phyloP scores from a whole-genome alignment of 1,139 yeast species.

The Suhomyces wounanorum region DNA sequence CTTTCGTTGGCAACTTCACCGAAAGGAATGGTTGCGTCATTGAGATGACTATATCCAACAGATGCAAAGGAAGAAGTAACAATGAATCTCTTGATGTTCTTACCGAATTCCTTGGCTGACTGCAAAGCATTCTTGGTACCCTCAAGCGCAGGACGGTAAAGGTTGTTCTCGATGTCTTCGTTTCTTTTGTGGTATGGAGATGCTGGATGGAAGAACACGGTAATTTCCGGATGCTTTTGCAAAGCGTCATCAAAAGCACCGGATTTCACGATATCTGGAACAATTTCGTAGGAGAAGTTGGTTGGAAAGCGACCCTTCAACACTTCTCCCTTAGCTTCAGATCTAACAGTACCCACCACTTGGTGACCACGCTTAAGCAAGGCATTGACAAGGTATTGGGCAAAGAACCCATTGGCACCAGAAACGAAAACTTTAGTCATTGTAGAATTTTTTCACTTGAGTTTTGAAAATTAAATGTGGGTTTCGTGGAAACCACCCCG shows the following conservation, averaged over 20 bases:
- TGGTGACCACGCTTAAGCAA: conserved; percentile 40
- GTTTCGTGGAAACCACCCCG: too few relatives aligned
- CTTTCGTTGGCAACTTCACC: background rate
- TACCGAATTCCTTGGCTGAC: background rate
- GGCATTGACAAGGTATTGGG: conserved; percentile 21
- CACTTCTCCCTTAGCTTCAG: background rate
- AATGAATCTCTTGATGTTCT: conserved; percentile 1
- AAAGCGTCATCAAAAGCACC: conserved; percentile 2
- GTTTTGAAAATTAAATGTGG: too few relatives aligned
- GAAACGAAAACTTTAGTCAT: conserved; percentile 27
- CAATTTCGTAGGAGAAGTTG: conserved; percentile 30
- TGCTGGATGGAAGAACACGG: conserved; percentile 2
- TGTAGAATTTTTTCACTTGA: background rate
- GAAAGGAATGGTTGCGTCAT: background rate
- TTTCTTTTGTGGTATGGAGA: conserved; percentile 1
- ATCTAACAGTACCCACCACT: conserved; percentile 62
- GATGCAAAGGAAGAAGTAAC: background rate
- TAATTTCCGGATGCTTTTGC: background rate
- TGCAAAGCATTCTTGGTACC: conserved; percentile 3
- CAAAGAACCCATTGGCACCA: conserved; percentile 46
- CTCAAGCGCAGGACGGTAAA: background rate
- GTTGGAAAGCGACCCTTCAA: conserved; percentile 17
- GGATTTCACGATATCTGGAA: conserved; percentile 20
- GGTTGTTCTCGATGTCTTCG: background rate
- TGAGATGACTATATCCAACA: background rate